Evolutionary conservation across 139 green algal species (phyloP).

Genomic region (Coelastrella sp.): DNA sequence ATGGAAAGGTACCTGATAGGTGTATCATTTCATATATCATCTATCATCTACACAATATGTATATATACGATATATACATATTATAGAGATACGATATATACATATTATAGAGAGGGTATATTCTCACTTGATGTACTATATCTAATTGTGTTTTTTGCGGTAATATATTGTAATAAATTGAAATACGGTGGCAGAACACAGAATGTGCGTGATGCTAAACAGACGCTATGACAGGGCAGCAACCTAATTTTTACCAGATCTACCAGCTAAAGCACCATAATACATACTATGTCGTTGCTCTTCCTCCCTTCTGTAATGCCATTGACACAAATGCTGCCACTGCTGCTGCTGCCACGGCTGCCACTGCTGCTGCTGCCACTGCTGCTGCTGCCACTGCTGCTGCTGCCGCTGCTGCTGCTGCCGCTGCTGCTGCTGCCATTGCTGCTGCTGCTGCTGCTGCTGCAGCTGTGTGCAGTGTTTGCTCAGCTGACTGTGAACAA

Average conservation of each 20-base stretch:
- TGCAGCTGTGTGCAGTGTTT: conserved; percentile 76
- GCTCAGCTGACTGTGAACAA: conserved; percentile 85
- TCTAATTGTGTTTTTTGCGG: no score
- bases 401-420: background rate
- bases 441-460: background rate
- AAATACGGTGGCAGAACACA: no score
- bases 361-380: background rate
- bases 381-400: background rate
- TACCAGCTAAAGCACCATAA: background rate
- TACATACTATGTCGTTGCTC: background rate
- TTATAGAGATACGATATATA: no score
- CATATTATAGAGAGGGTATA: no score
- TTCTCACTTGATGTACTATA: no score
- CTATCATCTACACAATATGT: no score
- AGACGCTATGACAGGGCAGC: no score
- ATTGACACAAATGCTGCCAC: background rate
- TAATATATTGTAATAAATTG: no score
- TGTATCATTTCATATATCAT: no score
- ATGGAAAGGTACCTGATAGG: conserved; percentile 63
- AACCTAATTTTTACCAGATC: no score
- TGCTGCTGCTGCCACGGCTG: background rate
- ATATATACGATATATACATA: no score
- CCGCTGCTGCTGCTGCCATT: background rate
- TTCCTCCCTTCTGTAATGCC: background rate
- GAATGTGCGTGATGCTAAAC: no score